Evolutionary conservation across 352 stramenopile genomes (phyloP), one percentile per base, ranked within the genome.

Genomic region (Thalassiosira mediterranea): DNA sequence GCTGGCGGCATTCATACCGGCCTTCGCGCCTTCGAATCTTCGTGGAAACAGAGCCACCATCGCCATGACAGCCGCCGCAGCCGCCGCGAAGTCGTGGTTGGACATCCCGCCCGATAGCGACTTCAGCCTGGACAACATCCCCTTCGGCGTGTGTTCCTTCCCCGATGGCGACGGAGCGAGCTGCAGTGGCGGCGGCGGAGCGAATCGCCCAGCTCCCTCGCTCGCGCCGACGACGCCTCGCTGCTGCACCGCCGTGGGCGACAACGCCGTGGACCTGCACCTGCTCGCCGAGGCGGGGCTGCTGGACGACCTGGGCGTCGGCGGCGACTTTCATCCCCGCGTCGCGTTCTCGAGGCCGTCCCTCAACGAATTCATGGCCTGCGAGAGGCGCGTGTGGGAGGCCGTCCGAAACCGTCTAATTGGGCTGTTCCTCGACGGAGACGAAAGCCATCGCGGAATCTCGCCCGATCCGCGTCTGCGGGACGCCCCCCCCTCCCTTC

Each of bases 111-210:
- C 52, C 38, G 51, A 83, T 47, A 79, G 63, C 38, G 81, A 98
- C 81, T 98, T 98, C 73, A 93, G 95, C 23, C 90, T 98, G 56
- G 88, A 96, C 66, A 98, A 98, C 86, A 88, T 98, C 58, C 96
- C 96, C 17, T 98, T 98, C 87, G 95, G 96, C 44, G 86, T 98
- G 13, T 98, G 97, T 79, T 97, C 92, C 25, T 77, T 90, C 59
- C 60, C 92, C 29, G 54, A 57, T 21, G 56, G 26, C 57, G 29
- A 66, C 7, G 4, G n/a, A n/a, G 37, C 37, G 8, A 10, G 10
- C 37, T 10, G 37, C 37, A n/a, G 37, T 15, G 8, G 37, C 37
- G 37, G 37, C 37, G 37, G 37, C 37, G 37, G 37, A 44, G 8
- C 37, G 8, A 44, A n/a, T 15, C 37, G n/a, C 37, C 37, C 2